Conservation (phyloP, 805 yeast genomes). For the Clavispora phyllophila region DNA sequence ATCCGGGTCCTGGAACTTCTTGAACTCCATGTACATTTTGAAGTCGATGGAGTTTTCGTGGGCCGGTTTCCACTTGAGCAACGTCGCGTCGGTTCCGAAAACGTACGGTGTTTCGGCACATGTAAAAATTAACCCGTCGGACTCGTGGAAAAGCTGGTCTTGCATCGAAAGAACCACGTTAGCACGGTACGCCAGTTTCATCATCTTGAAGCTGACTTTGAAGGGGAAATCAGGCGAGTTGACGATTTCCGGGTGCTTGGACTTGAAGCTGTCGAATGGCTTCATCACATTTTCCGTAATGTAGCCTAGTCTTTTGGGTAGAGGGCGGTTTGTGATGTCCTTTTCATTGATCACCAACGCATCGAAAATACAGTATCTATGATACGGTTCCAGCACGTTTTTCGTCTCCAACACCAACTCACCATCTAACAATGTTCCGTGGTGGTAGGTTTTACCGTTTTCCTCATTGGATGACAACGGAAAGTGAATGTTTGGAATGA, state of each 20-base stretch:
- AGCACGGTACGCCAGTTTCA: conserved; percentile 79
- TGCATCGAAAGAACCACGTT: conserved; percentile 68
- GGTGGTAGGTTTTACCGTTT: conserved; percentile 58
- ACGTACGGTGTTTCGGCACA: conserved; percentile 84
- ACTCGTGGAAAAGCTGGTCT: conserved; percentile 73
- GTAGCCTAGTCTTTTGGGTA: conserved; percentile 82
- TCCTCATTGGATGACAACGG: conserved; percentile 48
- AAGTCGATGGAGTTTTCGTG: conserved; percentile 93
- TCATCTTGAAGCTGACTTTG: conserved; percentile 78
- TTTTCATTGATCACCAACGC: conserved; percentile 80
- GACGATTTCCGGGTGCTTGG: conserved; percentile 66
- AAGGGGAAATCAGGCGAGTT: conserved; percentile 66
- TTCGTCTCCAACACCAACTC: conserved; percentile 77
- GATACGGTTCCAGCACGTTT: conserved; percentile 45
- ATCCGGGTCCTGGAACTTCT: conserved; percentile 54
- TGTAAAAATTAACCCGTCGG: conserved; percentile 93
- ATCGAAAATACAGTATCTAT: conserved; percentile 85
- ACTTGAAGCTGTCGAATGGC: conserved; percentile 73
- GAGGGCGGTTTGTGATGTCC: conserved; percentile 60
- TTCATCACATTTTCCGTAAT: conserved; percentile 73
- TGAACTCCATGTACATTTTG: conserved; percentile 60
- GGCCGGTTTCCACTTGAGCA: conserved; percentile 96
- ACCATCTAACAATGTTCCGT: conserved; percentile 90
- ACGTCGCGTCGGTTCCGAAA: conserved; percentile 80
- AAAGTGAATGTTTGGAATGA: conserved; percentile 80